Evolutionary conservation across 2,329 filamentous ascomycete species (phyloP).

Genomic region (Nannizziopsis arthrosporioides): DNA sequence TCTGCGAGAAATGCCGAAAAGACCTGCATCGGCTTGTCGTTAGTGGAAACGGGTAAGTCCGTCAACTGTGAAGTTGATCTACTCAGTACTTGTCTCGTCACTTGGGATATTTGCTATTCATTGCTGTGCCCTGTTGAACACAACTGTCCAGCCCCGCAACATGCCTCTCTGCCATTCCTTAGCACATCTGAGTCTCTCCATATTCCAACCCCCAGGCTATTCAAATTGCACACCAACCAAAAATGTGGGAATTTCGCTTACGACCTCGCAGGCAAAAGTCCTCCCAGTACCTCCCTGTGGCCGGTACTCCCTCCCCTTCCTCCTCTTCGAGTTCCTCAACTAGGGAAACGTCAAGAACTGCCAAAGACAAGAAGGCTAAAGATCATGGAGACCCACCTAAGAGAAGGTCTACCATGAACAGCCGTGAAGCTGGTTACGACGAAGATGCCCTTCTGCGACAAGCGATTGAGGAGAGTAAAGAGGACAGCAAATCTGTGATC

Average conservation of each 20-base stretch:
- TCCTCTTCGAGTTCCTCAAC: conserved; percentile 37
- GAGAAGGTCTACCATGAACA: conserved; percentile 93
- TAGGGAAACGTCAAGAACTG: conserved; percentile 28
- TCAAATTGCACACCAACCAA: background rate
- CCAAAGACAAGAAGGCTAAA: conserved; percentile 34
- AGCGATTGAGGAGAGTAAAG: conserved; percentile 91
- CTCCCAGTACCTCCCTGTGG: conserved; percentile 52
- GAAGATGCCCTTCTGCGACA: conserved; percentile 81
- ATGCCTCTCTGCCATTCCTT: too few relatives aligned
- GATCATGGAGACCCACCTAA: conserved; percentile 52
- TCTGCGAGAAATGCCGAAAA: conserved; percentile 87
- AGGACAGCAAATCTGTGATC: conserved; percentile 50
- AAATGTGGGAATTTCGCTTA: conserved; percentile 22
- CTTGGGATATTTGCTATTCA: background rate
- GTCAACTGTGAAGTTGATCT: background rate
- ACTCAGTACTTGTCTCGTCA: background rate
- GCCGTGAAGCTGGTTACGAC: conserved; percentile 84
- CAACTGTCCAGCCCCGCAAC: too few relatives aligned
- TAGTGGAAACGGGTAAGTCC: conserved; percentile 71
- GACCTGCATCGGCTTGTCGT: conserved; percentile 77
- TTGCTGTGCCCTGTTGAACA: too few relatives aligned
- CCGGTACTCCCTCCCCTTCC: conserved; percentile 36
- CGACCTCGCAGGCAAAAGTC: conserved; percentile 44
- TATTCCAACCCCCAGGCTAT: background rate
- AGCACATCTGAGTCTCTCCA: too few relatives aligned